Base-by-base conservation (phyloP, 1,284 basidiomycete genomes). In the Apiotrichum brassicae region DNA sequence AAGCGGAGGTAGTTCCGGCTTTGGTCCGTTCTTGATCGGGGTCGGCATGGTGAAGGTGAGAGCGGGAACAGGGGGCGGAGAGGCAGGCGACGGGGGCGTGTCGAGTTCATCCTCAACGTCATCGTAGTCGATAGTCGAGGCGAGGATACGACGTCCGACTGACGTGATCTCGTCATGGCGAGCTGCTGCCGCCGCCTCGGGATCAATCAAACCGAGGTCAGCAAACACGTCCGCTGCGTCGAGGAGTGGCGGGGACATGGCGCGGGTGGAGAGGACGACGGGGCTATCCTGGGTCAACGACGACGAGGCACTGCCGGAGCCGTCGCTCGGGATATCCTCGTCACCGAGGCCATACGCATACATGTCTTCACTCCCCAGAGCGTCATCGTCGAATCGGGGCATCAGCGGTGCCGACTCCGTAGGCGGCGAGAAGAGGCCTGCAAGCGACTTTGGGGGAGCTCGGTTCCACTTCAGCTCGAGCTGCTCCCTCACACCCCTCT, bases 331-430 rank as follows among this genome's bases (percentile, higher is more conserved):
- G 22, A 37, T 20, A 24, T 32, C 35, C 36, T 32, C 41, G 30
- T 32, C 32, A 11, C 26, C 30, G 9, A 34, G 13, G 2, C 43
- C 43, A 20, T 44, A 23, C 1, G 33, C 36, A 44, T 41, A 35
- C 34, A 60, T 54, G 50, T 70, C 68, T n/a, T 70, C 68, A 20
- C 60, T 61, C 41, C 55, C 60, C 47, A 65, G 60, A 8, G 54
- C 58, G 43, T 71, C 68, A 44, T 71, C 40, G 19, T n/a, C 26
- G 26, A 42, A 42, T 5, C 40, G 40, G 1, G 40, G n/a, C 26
- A 30, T n/a, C 11, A 14, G 9, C 12, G n/a, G 6, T 3, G 18
- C n/a, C 12, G 37, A 23, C 9, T 26, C 23, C 13, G 33, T 13
- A 11, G 53, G 53, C 8, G 53, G 53, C 7, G 53, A 54, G 33